A percentile compares a stretch with the other conserved stretches of the same genome.
Conservation (phyloP, 2,329 filamentous ascomycete species). For the Colletotrichum spaethianum region DNA sequence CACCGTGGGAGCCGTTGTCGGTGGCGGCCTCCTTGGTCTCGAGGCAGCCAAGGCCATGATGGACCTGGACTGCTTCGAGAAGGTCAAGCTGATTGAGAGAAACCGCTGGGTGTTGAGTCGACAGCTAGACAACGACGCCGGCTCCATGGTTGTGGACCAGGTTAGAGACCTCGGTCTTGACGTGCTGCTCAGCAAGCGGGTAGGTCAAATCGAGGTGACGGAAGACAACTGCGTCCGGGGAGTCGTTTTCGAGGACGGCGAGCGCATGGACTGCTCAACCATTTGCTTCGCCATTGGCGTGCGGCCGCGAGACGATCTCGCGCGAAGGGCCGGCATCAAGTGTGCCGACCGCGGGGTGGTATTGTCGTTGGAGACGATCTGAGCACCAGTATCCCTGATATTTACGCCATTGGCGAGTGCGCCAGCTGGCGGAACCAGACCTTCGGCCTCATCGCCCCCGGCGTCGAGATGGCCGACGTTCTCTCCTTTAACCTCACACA, state of each 20-base stretch:
- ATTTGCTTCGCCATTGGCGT: slow-evolving; percentile 94
- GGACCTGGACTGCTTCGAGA: slow-evolving; percentile 81
- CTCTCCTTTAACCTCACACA: slow-evolving; percentile 92
- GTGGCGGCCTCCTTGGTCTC: slow-evolving; percentile 86
- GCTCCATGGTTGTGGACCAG: slow-evolving; percentile 85
- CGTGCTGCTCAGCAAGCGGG: slow-evolving; percentile 82
- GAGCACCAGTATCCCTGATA: slow-evolving; percentile 77
- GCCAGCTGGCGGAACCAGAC: slow-evolving; percentile 91
- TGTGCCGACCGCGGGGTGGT: slow-evolving; percentile 83
- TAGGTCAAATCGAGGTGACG: slow-evolving; percentile 79
- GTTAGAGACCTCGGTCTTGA: slow-evolving; percentile 85
- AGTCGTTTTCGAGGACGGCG: slow-evolving; percentile 85
- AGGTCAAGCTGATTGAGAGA: slow-evolving; percentile 85
- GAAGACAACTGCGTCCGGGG: slow-evolving; percentile 78
- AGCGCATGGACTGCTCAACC: slow-evolving; percentile 81
- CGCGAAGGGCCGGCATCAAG: slow-evolving; percentile 76
- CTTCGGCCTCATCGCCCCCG: slow-evolving; percentile 90
- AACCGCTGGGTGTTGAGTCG: slow-evolving; percentile 87
- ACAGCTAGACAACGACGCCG: slow-evolving; percentile 87
- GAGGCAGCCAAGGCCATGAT: slow-evolving; percentile 95
- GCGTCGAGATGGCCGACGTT: slow-evolving; percentile 93
- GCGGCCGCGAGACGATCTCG: slow-evolving; percentile 84
- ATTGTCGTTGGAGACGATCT: slow-evolving; percentile 79
- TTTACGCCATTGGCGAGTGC: slow-evolving; percentile 93
- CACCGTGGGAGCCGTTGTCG: slow-evolving; percentile 82